phyloP scores from a whole-genome alignment of 345 rosid species.

The Aquilaria yunnanensis region DNA sequence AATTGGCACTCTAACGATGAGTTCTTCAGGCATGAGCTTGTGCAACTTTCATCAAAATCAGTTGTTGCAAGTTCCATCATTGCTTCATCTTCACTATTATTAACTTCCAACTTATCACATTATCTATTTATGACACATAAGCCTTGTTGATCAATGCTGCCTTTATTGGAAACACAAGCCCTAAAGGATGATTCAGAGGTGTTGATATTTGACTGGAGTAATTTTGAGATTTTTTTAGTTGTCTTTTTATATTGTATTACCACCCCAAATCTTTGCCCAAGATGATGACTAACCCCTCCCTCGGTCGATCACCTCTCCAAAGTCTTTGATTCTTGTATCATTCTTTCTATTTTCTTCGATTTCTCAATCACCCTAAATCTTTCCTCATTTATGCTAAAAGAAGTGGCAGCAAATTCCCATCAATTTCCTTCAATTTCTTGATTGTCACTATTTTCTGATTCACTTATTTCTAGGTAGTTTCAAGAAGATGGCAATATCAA shows the following conservation, averaged over 20 bases:
- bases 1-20: slow-evolving; percentile 28
- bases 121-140: slow-evolving; percentile 31
- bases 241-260: slow-evolving; percentile 8
- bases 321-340: too few relatives aligned
- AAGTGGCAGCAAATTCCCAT: too few relatives aligned
- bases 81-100: slow-evolving; percentile 76
- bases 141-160: slow-evolving; percentile 16
- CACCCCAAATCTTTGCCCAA: background rate
- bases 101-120: slow-evolving; percentile 54
- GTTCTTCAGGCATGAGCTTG: slow-evolving; percentile 42
- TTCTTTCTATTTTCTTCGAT: too few relatives aligned
- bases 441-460: too few relatives aligned
- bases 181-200: slow-evolving; percentile 18
- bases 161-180: slow-evolving; percentile 14
- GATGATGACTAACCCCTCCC: too few relatives aligned
- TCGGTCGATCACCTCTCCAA: too few relatives aligned
- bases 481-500: too few relatives aligned
- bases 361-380: too few relatives aligned
- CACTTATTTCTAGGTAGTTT: too few relatives aligned
- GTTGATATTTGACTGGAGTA: slow-evolving; percentile 14
- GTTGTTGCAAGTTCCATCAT: slow-evolving; percentile 28
- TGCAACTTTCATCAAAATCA: slow-evolving; percentile 34
- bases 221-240: slow-evolving; percentile 18
- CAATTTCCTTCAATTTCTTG: too few relatives aligned
- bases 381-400: too few relatives aligned